phyloP scores from a whole-genome alignment of 2,329 filamentous ascomycete genomes.

The Didymella exigua region DNA sequence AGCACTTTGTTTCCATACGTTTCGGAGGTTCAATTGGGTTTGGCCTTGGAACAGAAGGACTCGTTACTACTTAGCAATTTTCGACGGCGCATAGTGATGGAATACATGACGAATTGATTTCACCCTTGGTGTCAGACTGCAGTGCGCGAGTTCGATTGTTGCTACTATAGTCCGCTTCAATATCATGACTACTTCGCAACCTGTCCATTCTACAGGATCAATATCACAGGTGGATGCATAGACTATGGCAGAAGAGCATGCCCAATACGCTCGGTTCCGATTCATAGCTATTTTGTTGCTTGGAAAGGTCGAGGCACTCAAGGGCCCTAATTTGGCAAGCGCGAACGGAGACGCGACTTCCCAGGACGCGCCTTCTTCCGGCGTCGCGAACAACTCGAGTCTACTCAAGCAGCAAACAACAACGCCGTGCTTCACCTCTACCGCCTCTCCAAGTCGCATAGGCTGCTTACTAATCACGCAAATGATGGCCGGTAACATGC shows the following conservation, averaged over 20 bases:
- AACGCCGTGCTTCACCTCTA: neutral
- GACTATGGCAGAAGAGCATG: neutral
- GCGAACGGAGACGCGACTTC: conserved; percentile 10
- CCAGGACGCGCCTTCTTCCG: conserved; percentile 7
- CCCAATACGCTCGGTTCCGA: neutral
- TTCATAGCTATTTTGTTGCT: neutral
- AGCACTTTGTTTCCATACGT: conserved; percentile 12
- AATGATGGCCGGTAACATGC: conserved; percentile 28
- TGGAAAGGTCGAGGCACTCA: neutral
- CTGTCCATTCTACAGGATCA: no score
- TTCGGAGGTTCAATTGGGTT: neutral
- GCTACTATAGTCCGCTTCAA: neutral
- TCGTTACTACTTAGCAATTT: neutral
- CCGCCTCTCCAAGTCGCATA: neutral
- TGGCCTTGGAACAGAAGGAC: neutral
- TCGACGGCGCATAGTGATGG: neutral
- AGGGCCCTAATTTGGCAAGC: conserved; percentile 9
- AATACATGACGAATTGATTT: neutral
- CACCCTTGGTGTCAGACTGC: neutral
- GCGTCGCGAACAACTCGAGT: conserved; percentile 4
- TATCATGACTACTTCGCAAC: neutral
- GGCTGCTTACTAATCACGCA: neutral
- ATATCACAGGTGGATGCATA: neutral
- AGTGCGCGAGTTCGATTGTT: neutral
- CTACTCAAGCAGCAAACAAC: neutral